Percentiles rank a stretch among this genome's conserved stretches.
Evolutionary conservation across 163 green algal species (phyloP).

Genomic region (Prototheca cutis): DNA sequence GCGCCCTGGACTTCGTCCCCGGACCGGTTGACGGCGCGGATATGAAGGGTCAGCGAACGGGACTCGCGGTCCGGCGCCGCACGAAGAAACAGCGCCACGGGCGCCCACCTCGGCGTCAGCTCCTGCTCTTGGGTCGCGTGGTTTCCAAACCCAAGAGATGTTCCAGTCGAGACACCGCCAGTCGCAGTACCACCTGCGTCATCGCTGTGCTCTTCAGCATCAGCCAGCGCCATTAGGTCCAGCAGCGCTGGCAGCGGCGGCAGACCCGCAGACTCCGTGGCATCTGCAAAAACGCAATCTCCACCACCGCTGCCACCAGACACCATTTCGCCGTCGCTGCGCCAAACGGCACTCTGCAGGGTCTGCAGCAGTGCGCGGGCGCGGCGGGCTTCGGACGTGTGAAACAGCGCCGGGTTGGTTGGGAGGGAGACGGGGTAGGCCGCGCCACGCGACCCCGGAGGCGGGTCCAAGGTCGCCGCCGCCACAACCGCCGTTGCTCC

Average conservation of each 20-base stretch:
- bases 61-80: slow-evolving; percentile 10
- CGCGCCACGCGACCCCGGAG: slow-evolving; percentile 1
- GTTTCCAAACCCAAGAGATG: too few relatives aligned
- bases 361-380: slow-evolving; percentile 13
- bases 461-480: neutral
- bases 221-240: too few relatives aligned
- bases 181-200: too few relatives aligned
- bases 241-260: slow-evolving; percentile 15
- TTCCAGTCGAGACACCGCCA: too few relatives aligned
- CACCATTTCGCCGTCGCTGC: neutral
- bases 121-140: slow-evolving; percentile 3
- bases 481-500: neutral
- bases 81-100: slow-evolving; percentile 15
- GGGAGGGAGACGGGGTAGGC: slow-evolving; percentile 25
- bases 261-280: too few relatives aligned
- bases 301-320: too few relatives aligned
- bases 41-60: slow-evolving; percentile 13
- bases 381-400: neutral
- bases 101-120: slow-evolving; percentile 11
- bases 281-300: too few relatives aligned
- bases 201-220: too few relatives aligned
- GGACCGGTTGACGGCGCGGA: slow-evolving; percentile 18
- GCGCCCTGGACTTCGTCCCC: slow-evolving; percentile 16
- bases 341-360: slow-evolving; percentile 12
- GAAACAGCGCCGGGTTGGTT: slow-evolving; percentile 15